Percentiles rank a stretch among this genome's conserved stretches.
Conservation (phyloP, 2,329 filamentous ascomycete species). For the Ophiocordyceps polyrhachis-furcata region DNA sequence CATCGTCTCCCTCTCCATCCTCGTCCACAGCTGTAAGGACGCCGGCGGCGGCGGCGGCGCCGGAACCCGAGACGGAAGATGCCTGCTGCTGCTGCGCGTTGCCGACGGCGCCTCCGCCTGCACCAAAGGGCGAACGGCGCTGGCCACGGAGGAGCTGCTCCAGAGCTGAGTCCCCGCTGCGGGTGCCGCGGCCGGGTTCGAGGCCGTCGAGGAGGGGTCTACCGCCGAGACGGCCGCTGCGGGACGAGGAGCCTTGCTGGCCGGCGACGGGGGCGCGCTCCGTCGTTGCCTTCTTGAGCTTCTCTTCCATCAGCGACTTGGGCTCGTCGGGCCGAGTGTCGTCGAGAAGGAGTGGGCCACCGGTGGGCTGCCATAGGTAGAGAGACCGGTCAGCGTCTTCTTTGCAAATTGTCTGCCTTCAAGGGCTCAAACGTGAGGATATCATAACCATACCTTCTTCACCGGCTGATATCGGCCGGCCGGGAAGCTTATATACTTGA, state of each 20-base stretch:
- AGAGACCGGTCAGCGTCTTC: slow-evolving; percentile 7
- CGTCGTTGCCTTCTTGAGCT: slow-evolving; percentile 62
- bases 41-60: slow-evolving; percentile 55
- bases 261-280: slow-evolving; percentile 42
- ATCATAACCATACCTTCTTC: slow-evolving; percentile 48
- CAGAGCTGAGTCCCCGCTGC: slow-evolving; percentile 16
- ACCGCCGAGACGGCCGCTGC: slow-evolving; percentile 4
- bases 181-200: slow-evolving; percentile 13
- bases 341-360: slow-evolving; percentile 77
- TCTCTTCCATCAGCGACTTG: slow-evolving; percentile 74
- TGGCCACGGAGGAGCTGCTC: slow-evolving; percentile 24
- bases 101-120: slow-evolving; percentile 8
- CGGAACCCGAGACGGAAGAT: slow-evolving; percentile 11
- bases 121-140: slow-evolving; percentile 15
- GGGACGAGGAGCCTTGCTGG: slow-evolving; percentile 7
- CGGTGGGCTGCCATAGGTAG: slow-evolving; percentile 49
- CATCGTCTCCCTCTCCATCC: slow-evolving; percentile 54
- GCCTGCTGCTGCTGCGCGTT: slow-evolving; percentile 3
- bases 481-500: slow-evolving; percentile 91
- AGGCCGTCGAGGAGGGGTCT: slow-evolving; percentile 19
- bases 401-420: background rate
- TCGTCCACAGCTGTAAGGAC: slow-evolving; percentile 81
- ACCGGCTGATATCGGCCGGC: slow-evolving; percentile 84
- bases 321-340: slow-evolving; percentile 65
- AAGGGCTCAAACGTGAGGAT: background rate